Conservation (phyloP, 768 basidiomycete genomes). For the Termitomyces heimii region DNA sequence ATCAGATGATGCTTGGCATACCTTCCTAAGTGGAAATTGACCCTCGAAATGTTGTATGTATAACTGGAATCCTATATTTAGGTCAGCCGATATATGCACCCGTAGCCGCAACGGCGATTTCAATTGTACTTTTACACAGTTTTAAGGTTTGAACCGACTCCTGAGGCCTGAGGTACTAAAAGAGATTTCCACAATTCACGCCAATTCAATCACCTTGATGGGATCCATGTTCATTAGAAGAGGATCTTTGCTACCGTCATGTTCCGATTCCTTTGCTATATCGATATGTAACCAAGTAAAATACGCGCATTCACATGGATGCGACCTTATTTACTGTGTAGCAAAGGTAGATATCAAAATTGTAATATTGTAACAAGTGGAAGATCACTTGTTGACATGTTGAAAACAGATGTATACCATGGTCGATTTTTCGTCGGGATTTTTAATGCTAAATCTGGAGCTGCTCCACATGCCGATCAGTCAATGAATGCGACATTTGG, state of each 20-base stretch:
- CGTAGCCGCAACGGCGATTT: background rate
- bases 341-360: too few relatives aligned
- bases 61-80: background rate
- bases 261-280: too few relatives aligned
- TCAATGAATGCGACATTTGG: slow-evolving; percentile 18
- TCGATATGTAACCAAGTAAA: too few relatives aligned
- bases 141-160: background rate
- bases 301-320: too few relatives aligned
- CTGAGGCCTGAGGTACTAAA: background rate
- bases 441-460: slow-evolving; percentile 9
- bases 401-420: slow-evolving; percentile 11
- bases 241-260: background rate
- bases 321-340: too few relatives aligned
- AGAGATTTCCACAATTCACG: too few relatives aligned
- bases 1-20: background rate
- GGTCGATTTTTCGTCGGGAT: slow-evolving; percentile 4
- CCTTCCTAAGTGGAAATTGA: too few relatives aligned
- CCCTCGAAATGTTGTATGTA: too few relatives aligned
- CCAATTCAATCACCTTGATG: too few relatives aligned
- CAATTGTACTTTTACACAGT: background rate
- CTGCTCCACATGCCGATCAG: background rate
- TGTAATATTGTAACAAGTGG: too few relatives aligned
- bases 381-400: slow-evolving; percentile 4
- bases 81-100: background rate
- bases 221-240: too few relatives aligned